Percentiles rank a stretch among this genome's conserved stretches.
Evolutionary conservation across 164 flowering plant species (phyloP).

Genomic region (Vitis rotundifolia): DNA sequence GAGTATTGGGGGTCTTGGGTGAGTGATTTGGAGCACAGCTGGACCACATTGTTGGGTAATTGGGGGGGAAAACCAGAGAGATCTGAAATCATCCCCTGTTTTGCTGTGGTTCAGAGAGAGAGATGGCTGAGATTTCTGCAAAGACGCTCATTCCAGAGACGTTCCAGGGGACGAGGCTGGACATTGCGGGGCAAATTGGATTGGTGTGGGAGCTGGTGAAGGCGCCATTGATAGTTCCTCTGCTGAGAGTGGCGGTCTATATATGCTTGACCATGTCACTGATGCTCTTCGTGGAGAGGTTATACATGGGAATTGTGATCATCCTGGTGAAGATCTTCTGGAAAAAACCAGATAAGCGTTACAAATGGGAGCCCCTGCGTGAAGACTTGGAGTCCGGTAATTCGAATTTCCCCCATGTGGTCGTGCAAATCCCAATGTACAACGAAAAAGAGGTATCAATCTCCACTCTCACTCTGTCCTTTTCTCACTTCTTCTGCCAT

Average conservation of each 20-base stretch:
- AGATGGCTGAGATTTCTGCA: constrained; percentile 32
- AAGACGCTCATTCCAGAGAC: constrained; percentile 46
- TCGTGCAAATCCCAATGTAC: constrained; percentile 88
- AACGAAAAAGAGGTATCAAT: constrained; percentile 71
- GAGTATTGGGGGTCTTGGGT: too few species aligned
- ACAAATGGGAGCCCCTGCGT: constrained; percentile 71
- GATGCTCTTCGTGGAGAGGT: constrained; percentile 86
- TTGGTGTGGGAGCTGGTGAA: constrained; percentile 66
- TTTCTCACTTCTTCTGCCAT: not conserved
- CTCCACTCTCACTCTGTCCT: constrained; percentile 1
- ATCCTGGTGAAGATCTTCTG: constrained; percentile 76
- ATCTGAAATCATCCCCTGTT: constrained; percentile 18
- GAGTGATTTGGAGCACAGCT: too few species aligned
- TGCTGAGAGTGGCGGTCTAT: constrained; percentile 45
- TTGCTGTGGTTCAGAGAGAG: constrained; percentile 12
- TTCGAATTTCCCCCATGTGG: constrained; percentile 74
- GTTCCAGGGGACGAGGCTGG: constrained; percentile 44
- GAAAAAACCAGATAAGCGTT: constrained; percentile 85
- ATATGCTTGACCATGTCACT: constrained; percentile 70
- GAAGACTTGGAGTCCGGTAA: constrained; percentile 78
- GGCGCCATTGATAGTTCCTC: constrained; percentile 75
- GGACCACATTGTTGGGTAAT: too few species aligned
- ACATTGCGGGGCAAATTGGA: constrained; percentile 55
- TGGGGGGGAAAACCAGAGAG: not conserved
- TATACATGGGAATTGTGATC: constrained; percentile 91